A percentile compares a stretch with the other conserved stretches of the same genome.
Conservation (phyloP, 345 rosid genomes). For the Capsella bursapastoris region DNA sequence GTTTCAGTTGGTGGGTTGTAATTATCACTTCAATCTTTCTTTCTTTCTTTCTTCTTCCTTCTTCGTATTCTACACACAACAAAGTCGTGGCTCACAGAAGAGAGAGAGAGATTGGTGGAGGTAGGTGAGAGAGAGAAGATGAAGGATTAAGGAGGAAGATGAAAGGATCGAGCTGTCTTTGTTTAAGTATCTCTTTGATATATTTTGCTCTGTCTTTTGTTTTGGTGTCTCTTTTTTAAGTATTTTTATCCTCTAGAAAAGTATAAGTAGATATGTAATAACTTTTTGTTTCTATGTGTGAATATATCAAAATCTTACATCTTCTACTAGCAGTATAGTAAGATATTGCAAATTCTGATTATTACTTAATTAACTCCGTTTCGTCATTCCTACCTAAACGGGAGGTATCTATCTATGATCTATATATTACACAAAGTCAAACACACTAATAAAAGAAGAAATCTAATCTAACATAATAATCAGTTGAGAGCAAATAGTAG, state of each 20-base stretch:
- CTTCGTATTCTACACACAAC: slow-evolving; percentile 22
- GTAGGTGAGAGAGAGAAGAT: slow-evolving; percentile 38
- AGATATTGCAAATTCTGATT: not conserved
- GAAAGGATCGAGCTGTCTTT: slow-evolving; percentile 38
- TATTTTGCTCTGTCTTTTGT: no score
- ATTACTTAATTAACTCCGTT: not conserved
- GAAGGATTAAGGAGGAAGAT: slow-evolving; percentile 41
- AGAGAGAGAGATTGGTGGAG: slow-evolving; percentile 37
- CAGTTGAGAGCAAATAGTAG: slow-evolving; percentile 12
- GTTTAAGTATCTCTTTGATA: not conserved
- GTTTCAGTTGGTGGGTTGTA: slow-evolving; percentile 57
- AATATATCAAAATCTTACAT: not conserved
- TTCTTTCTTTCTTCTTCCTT: slow-evolving; percentile 4
- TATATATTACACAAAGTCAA: not conserved
- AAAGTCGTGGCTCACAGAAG: slow-evolving; percentile 14
- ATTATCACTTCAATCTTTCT: slow-evolving; percentile 61
- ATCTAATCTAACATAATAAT: not conserved
- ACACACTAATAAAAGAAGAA: not conserved
- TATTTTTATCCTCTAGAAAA: not conserved
- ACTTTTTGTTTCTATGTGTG: slow-evolving; percentile 25
- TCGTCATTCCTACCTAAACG: not conserved
- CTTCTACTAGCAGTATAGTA: not conserved
- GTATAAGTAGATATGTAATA: not conserved
- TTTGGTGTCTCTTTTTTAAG: not conserved
- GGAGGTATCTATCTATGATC: no score